Conservation (phyloP, 2,329 filamentous ascomycete genomes). For the Hansfordia pulvinata region DNA sequence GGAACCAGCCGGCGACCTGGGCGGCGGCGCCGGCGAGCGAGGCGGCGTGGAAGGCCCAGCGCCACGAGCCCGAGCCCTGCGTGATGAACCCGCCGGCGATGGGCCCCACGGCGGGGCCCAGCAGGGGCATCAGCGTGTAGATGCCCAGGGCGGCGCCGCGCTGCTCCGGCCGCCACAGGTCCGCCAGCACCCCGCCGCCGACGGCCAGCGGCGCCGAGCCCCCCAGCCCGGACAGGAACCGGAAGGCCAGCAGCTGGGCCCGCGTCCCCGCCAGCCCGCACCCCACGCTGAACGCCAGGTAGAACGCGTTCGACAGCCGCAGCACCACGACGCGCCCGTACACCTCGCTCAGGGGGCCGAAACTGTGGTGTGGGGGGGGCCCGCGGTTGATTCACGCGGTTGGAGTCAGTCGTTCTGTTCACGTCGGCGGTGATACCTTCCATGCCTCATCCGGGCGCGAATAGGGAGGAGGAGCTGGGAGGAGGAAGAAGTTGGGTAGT, state of each 20-base stretch:
- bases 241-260: conserved; percentile 39
- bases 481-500: not conserved
- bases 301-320: conserved; percentile 35
- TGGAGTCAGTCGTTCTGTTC: too few relatives aligned
- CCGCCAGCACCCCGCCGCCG: conserved; percentile 30
- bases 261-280: conserved; percentile 41
- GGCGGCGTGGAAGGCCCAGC: conserved; percentile 60
- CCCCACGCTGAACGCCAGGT: conserved; percentile 40
- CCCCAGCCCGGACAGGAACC: conserved; percentile 43
- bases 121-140: conserved; percentile 48
- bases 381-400: too few relatives aligned
- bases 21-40: conserved; percentile 48
- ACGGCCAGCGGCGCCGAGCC: conserved; percentile 41
- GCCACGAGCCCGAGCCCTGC: conserved; percentile 51
- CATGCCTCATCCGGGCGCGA: conserved; percentile 1
- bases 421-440: too few relatives aligned
- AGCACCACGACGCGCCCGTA: conserved; percentile 40
- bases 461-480: not conserved
- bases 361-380: conserved; percentile 6
- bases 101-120: conserved; percentile 53
- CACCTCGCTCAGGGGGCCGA: conserved; percentile 39
- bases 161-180: conserved; percentile 30
- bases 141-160: conserved; percentile 48
- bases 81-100: conserved; percentile 54
- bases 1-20: conserved; percentile 41